Evolutionary conservation across 192 early-diverging fungal species (phyloP).

Genomic region (Gigaspora rosea): DNA sequence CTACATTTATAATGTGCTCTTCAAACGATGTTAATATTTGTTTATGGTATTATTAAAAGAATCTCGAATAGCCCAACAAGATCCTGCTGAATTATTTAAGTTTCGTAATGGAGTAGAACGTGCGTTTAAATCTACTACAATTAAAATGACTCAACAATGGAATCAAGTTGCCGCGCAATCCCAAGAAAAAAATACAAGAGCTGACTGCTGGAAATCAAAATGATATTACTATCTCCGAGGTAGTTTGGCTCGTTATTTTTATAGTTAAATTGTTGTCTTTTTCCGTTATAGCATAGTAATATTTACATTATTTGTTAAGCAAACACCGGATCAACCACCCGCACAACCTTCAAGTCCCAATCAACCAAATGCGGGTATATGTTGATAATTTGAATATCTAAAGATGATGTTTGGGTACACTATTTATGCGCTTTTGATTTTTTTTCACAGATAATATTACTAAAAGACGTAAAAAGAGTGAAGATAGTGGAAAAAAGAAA

Average conservation of each 20-base stretch:
- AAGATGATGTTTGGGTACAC: neutral
- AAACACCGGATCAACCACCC: too few species aligned
- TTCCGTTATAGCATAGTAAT: too few species aligned
- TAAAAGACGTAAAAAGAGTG: conserved; percentile 24
- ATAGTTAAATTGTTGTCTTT: neutral
- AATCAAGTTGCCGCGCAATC: neutral
- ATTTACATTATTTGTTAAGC: too few species aligned
- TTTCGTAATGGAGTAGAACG: neutral
- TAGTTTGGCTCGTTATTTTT: neutral
- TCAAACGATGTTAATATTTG: neutral
- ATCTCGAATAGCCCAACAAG: conserved; percentile 8
- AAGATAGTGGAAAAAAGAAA: conserved; percentile 24
- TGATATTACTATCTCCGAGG: neutral
- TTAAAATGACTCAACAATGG: neutral
- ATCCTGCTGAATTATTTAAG: conserved; percentile 8
- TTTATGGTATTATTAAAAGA: neutral
- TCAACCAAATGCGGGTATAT: neutral
- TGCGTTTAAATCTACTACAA: neutral
- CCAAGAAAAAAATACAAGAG: neutral
- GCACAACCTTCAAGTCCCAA: too few species aligned
- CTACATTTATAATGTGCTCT: neutral
- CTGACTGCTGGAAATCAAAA: neutral
- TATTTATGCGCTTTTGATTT: conserved; percentile 5
- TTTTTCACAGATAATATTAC: conserved; percentile 1
- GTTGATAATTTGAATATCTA: neutral